Base-by-base conservation (phyloP, 2,329 filamentous ascomycete species). In the Nectriaceae sp. region DNA sequence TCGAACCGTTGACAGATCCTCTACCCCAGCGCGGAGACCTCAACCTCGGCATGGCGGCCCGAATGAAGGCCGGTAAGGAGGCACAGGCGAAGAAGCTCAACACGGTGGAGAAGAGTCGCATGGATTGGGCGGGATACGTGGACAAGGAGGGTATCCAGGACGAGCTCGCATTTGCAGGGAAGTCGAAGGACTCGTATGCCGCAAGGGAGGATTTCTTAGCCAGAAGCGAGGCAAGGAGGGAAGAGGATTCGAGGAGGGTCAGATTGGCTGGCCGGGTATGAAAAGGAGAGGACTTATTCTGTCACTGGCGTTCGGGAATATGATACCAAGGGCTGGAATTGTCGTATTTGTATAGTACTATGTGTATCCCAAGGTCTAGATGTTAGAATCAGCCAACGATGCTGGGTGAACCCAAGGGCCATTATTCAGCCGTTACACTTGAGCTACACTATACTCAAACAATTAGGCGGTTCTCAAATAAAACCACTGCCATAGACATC, bases 111-210 rank as follows among this genome's bases (percentile, higher is more conserved):
- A 88, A 88, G 76, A 87, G 83, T 59, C 77, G 83, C 44, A 84
- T 88, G 79, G 85, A 88, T 67, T 88, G 85, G 85, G 85, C 84
- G 3, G 83, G 84, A 11, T 88, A 80, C 59, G 85, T 88, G 48
- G 85, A 88, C 68, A 81, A 85, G 65, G 84, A 87, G 66, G 85
- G 85, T 8, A 84, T 88, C 69, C 78, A 84, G 65, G 83, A 88
- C 67, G 85, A 88, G 65, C 72, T 88, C 49, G 78, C 79, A 66
- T 72, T 84, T 40, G 83, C 84, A 20, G 82, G 84, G 49, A 81
- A 80, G 69, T 81, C 80, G 29, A 88, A 87, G 70, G 76, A 78
- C 53, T 84, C 82, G 19, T 88, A 81, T 62, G 76, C 79, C 2
- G 77, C 77, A 18, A 72, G 83, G 40, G 78, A 87, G 66, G 83